phyloP scores from a whole-genome alignment of 2,329 filamentous ascomycete species.

The Eurotiales sp. region DNA sequence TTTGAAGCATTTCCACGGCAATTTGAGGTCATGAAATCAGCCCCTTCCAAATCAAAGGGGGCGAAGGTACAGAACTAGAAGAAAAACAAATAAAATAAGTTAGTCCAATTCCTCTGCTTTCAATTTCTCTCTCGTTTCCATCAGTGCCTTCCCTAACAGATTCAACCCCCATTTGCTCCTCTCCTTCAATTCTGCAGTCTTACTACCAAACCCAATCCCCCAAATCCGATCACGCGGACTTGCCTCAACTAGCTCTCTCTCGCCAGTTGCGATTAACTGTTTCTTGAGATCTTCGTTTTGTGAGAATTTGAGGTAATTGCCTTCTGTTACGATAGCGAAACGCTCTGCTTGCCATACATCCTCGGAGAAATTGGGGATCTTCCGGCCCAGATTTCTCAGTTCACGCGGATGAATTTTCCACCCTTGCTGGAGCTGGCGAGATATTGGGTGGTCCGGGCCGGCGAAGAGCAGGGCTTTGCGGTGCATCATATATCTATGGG shows the following conservation, averaged over 20 bases:
- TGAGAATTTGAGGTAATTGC: constrained; percentile 31
- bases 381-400: constrained; percentile 26
- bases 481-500: constrained; percentile 31
- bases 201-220: constrained; percentile 31
- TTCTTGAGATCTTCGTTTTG: constrained; percentile 26
- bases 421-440: background rate
- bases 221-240: constrained; percentile 34
- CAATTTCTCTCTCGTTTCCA: constrained; percentile 29
- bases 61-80: too few species aligned
- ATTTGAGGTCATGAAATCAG: too few species aligned
- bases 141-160: constrained; percentile 29
- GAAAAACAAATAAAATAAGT: too few species aligned
- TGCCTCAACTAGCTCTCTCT: constrained; percentile 30
- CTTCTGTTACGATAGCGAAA: constrained; percentile 28
- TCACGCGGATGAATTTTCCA: constrained; percentile 14
- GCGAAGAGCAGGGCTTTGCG: constrained; percentile 32
- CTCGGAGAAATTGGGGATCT: constrained; percentile 30
- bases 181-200: constrained; percentile 25
- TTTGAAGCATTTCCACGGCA: too few species aligned
- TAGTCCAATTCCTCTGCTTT: too few species aligned
- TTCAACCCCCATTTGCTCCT: constrained; percentile 31
- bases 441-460: background rate
- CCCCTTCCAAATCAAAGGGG: too few species aligned
- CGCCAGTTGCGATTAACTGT: constrained; percentile 27
- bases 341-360: constrained; percentile 25